Percentiles rank a stretch among this genome's conserved stretches.
These are phyloP conservation scores for Nakazawaea ernobii DNA, from an alignment of 805 yeast species.

Conservation along the genomic window DNA sequence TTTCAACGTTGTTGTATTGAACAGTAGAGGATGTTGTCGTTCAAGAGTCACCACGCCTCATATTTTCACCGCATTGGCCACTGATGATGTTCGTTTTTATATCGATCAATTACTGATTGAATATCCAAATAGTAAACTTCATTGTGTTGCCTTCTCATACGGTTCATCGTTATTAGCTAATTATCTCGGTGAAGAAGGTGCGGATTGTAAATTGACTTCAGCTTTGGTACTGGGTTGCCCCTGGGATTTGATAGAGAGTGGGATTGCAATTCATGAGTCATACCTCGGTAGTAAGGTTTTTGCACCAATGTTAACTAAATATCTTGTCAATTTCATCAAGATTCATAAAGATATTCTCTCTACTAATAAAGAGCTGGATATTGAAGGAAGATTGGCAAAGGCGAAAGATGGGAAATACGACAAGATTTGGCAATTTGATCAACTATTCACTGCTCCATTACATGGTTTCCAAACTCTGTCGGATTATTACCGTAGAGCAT, in stretches of 20 bases:
- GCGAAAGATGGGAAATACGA: constrained; percentile 25
- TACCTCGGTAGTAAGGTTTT: constrained; percentile 35
- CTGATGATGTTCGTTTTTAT: constrained; percentile 61
- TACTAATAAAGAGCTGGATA: constrained; percentile 21
- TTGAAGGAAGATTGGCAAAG: constrained; percentile 28
- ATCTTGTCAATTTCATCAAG: constrained; percentile 36
- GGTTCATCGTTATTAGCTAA: constrained; percentile 66
- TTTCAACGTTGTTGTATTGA: constrained; percentile 55
- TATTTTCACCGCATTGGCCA: constrained; percentile 61
- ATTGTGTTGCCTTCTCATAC: constrained; percentile 62
- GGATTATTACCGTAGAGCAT: constrained; percentile 61
- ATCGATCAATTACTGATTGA: constrained; percentile 41
- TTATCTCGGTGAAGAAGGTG: constrained; percentile 64
- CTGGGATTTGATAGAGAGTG: constrained; percentile 63
- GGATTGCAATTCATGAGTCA: constrained; percentile 33
- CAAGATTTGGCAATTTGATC: constrained; percentile 53
- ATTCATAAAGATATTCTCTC: constrained; percentile 33
- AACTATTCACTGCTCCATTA: constrained; percentile 50
- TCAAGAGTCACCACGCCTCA: constrained; percentile 66
- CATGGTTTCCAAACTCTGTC: constrained; percentile 59
- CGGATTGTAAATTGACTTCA: constrained; percentile 45
- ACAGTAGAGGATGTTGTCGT: constrained; percentile 74
- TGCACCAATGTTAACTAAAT: constrained; percentile 34
- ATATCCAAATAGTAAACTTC: constrained; percentile 62
- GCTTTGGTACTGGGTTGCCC: constrained; percentile 62